Evolutionary conservation across 495 filamentous ascomycete genomes (phyloP).

Genomic region (Podospora pseudoanserina): DNA sequence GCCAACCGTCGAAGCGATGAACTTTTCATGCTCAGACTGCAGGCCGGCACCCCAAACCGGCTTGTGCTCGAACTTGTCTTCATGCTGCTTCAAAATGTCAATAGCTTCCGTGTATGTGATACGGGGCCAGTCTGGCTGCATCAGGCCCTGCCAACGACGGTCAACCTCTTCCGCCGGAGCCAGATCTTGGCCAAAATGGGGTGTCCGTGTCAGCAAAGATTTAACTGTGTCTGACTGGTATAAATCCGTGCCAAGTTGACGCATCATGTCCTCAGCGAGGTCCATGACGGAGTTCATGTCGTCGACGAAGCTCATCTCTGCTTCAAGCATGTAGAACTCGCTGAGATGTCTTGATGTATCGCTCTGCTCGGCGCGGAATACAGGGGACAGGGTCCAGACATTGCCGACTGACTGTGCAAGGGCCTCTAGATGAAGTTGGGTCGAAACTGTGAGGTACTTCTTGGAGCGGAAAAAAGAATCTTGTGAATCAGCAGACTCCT

Average conservation of each 20-base stretch:
- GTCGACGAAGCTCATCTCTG: constrained; percentile 75
- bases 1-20: constrained; percentile 69
- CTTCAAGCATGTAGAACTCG: constrained; percentile 99
- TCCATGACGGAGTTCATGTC: constrained; percentile 67
- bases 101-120: constrained; percentile 85
- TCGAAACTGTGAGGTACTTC: constrained; percentile 96
- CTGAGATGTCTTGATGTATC: constrained; percentile 92
- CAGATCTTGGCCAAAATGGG: constrained; percentile 33
- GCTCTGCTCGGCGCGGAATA: constrained; percentile 90
- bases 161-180: constrained; percentile 47
- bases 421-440: constrained; percentile 92
- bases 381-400: constrained; percentile 92
- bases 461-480: constrained; percentile 71
- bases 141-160: constrained; percentile 67
- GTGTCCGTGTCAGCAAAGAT: constrained; percentile 49
- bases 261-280: constrained; percentile 73
- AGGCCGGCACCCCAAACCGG: constrained; percentile 72
- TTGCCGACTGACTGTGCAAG: constrained; percentile 81
- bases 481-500: constrained; percentile 14
- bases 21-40: constrained; percentile 91
- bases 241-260: constrained; percentile 55
- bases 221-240: constrained; percentile 51
- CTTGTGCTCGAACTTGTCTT: constrained; percentile 58
- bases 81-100: constrained; percentile 58
- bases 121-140: constrained; percentile 64